These are phyloP conservation scores for Diaporthe ilicicola DNA, from an alignment of 2,329 filamentous ascomycete species.

Conservation along the genomic window DNA sequence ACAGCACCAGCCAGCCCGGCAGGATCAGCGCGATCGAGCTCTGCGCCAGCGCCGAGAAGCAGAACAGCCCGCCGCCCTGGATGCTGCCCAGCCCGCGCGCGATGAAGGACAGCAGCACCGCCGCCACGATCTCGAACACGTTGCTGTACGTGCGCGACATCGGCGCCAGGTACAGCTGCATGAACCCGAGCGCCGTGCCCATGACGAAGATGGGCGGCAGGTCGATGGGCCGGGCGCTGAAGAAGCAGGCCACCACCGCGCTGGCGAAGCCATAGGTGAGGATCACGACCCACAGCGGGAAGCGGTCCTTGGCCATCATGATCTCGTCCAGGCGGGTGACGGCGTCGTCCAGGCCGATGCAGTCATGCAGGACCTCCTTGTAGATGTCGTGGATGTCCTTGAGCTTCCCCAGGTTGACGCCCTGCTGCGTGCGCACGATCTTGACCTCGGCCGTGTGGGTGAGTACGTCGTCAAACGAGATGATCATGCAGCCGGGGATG, in stretches of 20 bases:
- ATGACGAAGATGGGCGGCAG: conserved; percentile 66
- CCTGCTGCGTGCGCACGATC: conserved; percentile 73
- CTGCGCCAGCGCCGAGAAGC: conserved; percentile 76
- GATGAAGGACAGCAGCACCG: conserved; percentile 72
- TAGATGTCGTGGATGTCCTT: conserved; percentile 80
- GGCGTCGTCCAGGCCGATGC: conserved; percentile 76
- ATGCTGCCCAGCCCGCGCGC: conserved; percentile 70
- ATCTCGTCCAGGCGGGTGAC: conserved; percentile 67
- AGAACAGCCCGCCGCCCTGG: conserved; percentile 64
- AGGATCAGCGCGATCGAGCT: conserved; percentile 78
- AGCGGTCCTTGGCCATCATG: conserved; percentile 55
- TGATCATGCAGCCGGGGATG: conserved; percentile 91
- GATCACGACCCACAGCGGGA: conserved; percentile 60
- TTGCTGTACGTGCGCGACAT: conserved; percentile 69
- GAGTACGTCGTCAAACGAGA: conserved; percentile 81
- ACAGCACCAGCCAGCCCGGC: conserved; percentile 73
- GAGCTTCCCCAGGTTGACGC: conserved; percentile 77
- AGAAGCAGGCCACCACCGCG: conserved; percentile 80
- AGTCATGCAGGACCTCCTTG: conserved; percentile 81
- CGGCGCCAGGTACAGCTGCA: conserved; percentile 79
- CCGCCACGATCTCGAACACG: conserved; percentile 57
- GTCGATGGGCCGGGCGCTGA: conserved; percentile 79
- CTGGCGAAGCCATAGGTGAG: conserved; percentile 80
- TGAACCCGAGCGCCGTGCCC: conserved; percentile 76
- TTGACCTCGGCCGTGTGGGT: conserved; percentile 85